Base-by-base conservation (phyloP, 768 basidiomycete species). In the Cyclocybe cylindracea region DNA sequence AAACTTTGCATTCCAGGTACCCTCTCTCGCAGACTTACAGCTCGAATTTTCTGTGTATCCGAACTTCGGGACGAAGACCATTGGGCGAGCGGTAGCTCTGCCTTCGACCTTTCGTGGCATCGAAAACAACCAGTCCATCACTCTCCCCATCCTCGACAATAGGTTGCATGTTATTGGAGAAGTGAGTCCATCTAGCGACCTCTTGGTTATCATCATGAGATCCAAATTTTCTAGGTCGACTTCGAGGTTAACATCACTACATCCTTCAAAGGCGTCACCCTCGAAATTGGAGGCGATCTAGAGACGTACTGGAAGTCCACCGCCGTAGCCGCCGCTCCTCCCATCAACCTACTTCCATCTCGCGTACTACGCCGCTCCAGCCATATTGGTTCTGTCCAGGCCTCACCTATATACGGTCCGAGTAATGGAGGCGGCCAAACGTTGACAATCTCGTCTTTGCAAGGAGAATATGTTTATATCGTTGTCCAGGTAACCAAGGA, bases 301-400 rank as follows among this genome's bases (percentile, higher is more conserved):
- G 95, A 98, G 72, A 99, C 96, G 0, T 99, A 99, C 68, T 99
- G 97, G 97, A 98, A 98, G 72, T 95, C 94, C 2, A 84, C 87
- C 14, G 75, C 75, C 31, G 70, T 73, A 40, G 68, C 78, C 13
- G 75, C 80, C 3, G 73, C 73, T 14, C 75, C 82, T 10, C 65
- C 76, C 33, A 65, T 64, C 10, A 70, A 64, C 57, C 72, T 68
- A 57, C 71, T 63, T 40, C 68, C 66, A 47, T 69, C 74, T 39
- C 71, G 70, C 19, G 66, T 68, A 54, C 65, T 69, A 36, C 75
- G 73, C 41, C 71, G 73, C 39, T 77, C 77, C 3, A 75, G 68
- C 49, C 67, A 72, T 46, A 72, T 76, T 48, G 78, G 81, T 54
- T 86, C 86, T 6, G 73, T 82, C 10, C 82, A 86, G 48, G 83